Percentiles rank a stretch among this genome's conserved stretches.
Conservation (phyloP, 805 yeast genomes). For the Suhomyces faveliae region DNA sequence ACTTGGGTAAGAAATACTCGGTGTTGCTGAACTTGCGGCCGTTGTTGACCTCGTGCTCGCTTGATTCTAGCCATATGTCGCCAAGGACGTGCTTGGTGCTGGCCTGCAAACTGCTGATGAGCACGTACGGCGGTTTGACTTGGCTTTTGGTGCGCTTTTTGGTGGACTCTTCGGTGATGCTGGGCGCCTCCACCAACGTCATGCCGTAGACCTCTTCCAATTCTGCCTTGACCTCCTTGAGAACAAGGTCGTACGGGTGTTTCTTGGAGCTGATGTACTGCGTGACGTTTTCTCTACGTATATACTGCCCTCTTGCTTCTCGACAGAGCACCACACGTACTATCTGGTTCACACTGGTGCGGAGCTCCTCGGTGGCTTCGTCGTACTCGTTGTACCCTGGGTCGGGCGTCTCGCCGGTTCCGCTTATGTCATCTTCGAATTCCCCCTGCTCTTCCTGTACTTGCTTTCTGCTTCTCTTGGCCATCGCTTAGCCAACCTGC, state of each 20-base stretch:
- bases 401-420: neutral
- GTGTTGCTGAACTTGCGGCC: conserved; percentile 10
- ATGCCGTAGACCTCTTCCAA: conserved; percentile 29
- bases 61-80: conserved; percentile 21
- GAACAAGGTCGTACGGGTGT: conserved; percentile 14
- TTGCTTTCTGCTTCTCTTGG: conserved; percentile 3
- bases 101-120: conserved; percentile 21
- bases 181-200: conserved; percentile 19
- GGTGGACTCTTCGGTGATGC: neutral
- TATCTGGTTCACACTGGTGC: conserved; percentile 8
- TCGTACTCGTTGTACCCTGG: neutral
- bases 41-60: conserved; percentile 3
- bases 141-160: conserved; percentile 2
- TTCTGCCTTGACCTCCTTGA: conserved; percentile 15
- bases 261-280: conserved; percentile 8
- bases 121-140: conserved; percentile 14
- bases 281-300: conserved; percentile 23
- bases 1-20: conserved; percentile 24
- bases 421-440: neutral
- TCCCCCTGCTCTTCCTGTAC: conserved; percentile 1
- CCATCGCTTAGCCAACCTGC: too few relatives aligned
- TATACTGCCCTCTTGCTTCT: conserved; percentile 21
- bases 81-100: conserved; percentile 23
- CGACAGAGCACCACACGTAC: conserved; percentile 19
- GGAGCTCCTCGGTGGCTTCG: conserved; percentile 6